Evolutionary conservation across 371 early-diverging fungal species (phyloP), one percentile per base, ranked within the genome.

Genomic region (Mucor piriformis): DNA sequence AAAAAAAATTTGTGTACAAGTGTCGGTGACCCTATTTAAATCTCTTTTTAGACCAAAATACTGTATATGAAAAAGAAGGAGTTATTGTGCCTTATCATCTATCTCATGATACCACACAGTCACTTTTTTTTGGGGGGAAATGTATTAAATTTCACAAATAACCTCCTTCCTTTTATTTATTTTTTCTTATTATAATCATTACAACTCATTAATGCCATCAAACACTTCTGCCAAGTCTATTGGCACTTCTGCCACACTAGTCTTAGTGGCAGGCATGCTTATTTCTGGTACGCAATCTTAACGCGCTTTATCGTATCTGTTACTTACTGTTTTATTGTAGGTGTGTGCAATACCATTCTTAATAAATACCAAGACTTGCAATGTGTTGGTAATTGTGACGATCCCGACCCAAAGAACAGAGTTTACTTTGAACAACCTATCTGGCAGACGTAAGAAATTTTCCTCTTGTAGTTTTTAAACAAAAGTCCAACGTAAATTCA

Each of bases 371-470:
- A 93, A 74, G 92, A 94, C 69, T 85, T 86, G 79, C 88, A 90
- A 58, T 97, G 98, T 77, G 92, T 96, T 32, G 83, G 72, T 16
- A 88, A 93, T 75, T 97, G 96, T 66, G 82, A 89, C 58, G 88
- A 83, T 69, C 87, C 92, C 8, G 88, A 94, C 65, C 84, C 88
- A 3, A 59, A 65, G n/a, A 83, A 88, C 21, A 79, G 82, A 40
- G 70, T 84, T 46, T 82, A 87, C 65, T 97, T 93, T 84, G 96
- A 95, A 72, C 98, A 97, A 74, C 98, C 98, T n/a, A 81, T 95
- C 15, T 95, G 92, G 93, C 96, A 97, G 83, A 95, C 96, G 80
- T 79, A 74, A 71, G 61, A 13, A 46, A 11, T 10, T 15, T 4
- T 37, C n/a, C n/a, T 12, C 38, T 2, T 20, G n/a, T 42, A 18